Evolutionary conservation across 805 yeast genomes (phyloP), one percentile per base, ranked within the genome.

Genomic region (Lachancea nothofagi): DNA sequence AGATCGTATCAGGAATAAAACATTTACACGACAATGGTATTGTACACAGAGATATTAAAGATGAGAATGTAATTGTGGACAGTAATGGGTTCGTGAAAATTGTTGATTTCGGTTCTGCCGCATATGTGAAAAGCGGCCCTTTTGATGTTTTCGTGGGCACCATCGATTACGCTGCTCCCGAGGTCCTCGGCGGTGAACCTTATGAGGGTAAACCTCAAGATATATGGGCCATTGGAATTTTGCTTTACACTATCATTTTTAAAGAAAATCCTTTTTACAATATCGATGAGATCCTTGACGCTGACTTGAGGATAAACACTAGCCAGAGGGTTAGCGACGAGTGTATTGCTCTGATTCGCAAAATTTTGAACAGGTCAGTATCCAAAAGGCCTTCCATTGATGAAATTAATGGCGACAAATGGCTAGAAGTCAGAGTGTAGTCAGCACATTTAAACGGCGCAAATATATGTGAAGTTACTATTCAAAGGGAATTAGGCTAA

Each of bases 111-210:
- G 98, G 98, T 1, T 82, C 95, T 34, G 95, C 97, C 1, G 96
- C 97, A 0, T 87, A 87, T 59, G 77, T 80, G 15, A 77, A 74
- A 48, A 87, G 82, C 65, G 97, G 97, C 0, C 97, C 97, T 4
- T 93, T 90, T 64, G 96, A 90, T 50, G 96, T 93, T 4, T 90
- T 93, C 64, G 97, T 93, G 2, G 98, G 98, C 2, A 93, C 98
- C 0, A 80, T 93, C 31, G 97, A 93, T 61, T 93, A 90, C 61
- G 97, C 97, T 1, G 95, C 97, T 0, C 98, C 98, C 0, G 98
- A 93, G 61, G 96, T 93, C 0, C 68, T 93, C 25, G 73, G 80
- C 37, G 98, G 97, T 2, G 80, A 79, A 44, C 82, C 89, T 17
- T 93, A 90, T 55, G 87, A 78, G 37, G 98, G 98, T 17, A 82